phyloP scores from a whole-genome alignment of 768 basidiomycete species.

The Kwoniella dejecticola region DNA sequence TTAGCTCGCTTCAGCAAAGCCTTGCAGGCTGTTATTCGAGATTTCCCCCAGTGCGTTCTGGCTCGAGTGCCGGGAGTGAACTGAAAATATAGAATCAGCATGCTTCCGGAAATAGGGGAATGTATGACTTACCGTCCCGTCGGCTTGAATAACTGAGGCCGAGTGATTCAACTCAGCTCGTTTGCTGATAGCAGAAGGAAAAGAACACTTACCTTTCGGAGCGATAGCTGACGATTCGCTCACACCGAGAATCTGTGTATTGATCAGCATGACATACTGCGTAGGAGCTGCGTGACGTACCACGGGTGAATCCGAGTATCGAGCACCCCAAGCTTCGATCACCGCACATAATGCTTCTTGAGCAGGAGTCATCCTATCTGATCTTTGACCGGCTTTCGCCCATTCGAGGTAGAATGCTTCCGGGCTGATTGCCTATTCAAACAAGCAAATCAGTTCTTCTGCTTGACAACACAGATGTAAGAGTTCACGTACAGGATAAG shows the following conservation, averaged over 20 bases:
- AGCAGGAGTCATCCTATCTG: slow-evolving; percentile 34
- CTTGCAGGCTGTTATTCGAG: slow-evolving; percentile 28
- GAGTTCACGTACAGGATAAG: slow-evolving; percentile 34
- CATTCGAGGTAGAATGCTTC: slow-evolving; percentile 43
- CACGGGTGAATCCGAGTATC: slow-evolving; percentile 40
- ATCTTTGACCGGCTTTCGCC: slow-evolving; percentile 32
- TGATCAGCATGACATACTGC: background rate
- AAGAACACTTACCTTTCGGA: slow-evolving; percentile 30
- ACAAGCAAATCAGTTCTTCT: background rate
- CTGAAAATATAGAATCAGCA: slow-evolving; percentile 8
- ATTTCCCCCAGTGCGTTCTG: slow-evolving; percentile 37
- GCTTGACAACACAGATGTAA: background rate
- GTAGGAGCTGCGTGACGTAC: slow-evolving; percentile 12
- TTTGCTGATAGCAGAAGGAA: background rate
- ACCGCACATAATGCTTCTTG: slow-evolving; percentile 36
- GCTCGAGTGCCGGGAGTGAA: slow-evolving; percentile 37
- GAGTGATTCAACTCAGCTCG: background rate
- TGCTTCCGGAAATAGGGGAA: background rate
- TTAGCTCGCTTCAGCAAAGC: slow-evolving; percentile 29
- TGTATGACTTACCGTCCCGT: slow-evolving; percentile 33
- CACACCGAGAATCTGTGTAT: slow-evolving; percentile 29
- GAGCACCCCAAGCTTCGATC: slow-evolving; percentile 43
- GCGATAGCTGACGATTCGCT: slow-evolving; percentile 22
- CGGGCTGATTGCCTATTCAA: slow-evolving; percentile 30
- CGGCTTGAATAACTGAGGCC: slow-evolving; percentile 25